Base-by-base conservation (phyloP, 2,329 filamentous ascomycete species). In the Monosporascus sp. region DNA sequence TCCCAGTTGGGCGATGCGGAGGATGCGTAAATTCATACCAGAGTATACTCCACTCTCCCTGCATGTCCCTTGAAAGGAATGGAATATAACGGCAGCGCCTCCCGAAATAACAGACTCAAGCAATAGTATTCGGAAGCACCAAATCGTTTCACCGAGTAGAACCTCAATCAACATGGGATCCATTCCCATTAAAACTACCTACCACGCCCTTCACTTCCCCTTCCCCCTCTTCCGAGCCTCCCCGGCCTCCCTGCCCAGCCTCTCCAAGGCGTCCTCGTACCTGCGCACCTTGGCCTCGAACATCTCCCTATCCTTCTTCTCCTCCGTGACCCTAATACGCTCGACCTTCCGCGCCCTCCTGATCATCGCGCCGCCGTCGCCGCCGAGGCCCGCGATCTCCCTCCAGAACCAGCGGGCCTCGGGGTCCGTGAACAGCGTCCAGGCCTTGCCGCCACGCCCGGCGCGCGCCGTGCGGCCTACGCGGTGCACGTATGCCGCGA, bases 331-430 rank as follows among this genome's bases (percentile, higher is more conserved):
- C 41, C 73, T 69, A 4, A 77, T 68, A 54, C 80, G 72, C 57
- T 76, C 75, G 22, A 84, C 76, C 60, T 70, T 74, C 25, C 65
- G 66, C 1, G 64, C 65, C 47, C 76, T 72, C 51, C 71, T 69
- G 15, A 82, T 67, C 7, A 60, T 22, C 48, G n/a, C 20, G 14
- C 41, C 3, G 20, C 41, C 41, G 14, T 44, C 41, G 17, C 31
- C 31, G 41, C 41, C 39, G n/a, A n/a, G 8, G 17, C 42, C 42
- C 2, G 84, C 88, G 56, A 97, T 86, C 61, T 89, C 88, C 54
- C 88, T 87, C 81, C 89, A 91, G 72, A 97, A 99, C 92, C 94
- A 96, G 45, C 88, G 82, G 22, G 86, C 91, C 71, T 99, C 92
- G 3, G 81, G 80, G 61, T 91, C 86, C 4, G 85, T 86, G 48